phyloP scores from a whole-genome alignment of 306 rosid species.

The Quercus wislizeni region DNA sequence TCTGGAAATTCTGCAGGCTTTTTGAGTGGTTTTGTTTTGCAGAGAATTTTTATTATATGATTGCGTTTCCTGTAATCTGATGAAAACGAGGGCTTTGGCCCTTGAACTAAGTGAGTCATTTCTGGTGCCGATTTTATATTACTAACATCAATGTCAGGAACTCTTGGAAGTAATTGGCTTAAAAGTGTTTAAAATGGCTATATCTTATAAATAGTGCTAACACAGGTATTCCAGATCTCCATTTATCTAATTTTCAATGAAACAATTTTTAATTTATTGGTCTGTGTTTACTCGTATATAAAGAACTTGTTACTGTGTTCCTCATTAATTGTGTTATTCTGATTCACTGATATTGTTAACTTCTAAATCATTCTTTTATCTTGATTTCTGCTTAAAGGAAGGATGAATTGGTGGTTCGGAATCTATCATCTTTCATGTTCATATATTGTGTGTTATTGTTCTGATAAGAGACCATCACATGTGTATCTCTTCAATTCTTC shows the following conservation, averaged over 20 bases:
- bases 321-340: too few species aligned
- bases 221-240: neutral
- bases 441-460: too few species aligned
- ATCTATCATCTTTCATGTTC: too few species aligned
- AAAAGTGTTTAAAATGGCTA: neutral
- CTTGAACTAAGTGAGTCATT: slow-evolving; percentile 9
- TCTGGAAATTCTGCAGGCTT: slow-evolving; percentile 3
- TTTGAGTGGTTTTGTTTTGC: slow-evolving; percentile 17
- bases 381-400: too few species aligned
- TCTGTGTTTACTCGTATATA: too few species aligned
- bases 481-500: too few species aligned
- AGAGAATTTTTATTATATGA: slow-evolving; percentile 13
- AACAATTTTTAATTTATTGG: neutral
- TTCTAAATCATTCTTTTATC: too few species aligned
- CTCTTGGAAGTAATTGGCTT: neutral
- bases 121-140: neutral
- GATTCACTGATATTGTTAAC: too few species aligned
- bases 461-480: too few species aligned
- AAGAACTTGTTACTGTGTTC: too few species aligned
- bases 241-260: neutral
- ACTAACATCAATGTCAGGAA: neutral
- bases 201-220: neutral
- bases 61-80: slow-evolving; percentile 22
- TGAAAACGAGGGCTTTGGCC: slow-evolving; percentile 17
- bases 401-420: too few species aligned